Conservation (phyloP, 2,329 filamentous ascomycete species). For the Teratosphaeria viscida region DNA sequence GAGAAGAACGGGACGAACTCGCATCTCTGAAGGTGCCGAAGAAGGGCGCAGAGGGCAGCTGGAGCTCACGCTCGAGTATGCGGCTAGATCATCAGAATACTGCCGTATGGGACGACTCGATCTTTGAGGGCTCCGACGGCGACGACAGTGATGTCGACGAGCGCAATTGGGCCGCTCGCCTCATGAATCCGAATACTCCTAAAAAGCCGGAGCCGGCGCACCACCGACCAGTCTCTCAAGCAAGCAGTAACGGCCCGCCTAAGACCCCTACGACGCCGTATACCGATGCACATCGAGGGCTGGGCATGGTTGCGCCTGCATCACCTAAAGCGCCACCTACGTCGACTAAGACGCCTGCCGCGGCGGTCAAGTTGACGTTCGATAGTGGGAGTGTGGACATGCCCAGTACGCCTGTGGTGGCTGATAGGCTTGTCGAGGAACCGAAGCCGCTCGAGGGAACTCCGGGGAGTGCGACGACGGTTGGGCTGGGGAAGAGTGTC, state of each 20-base stretch:
- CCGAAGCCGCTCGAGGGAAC: constrained; percentile 12
- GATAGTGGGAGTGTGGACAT: constrained; percentile 2
- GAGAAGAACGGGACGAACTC: constrained; percentile 35
- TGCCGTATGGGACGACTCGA: constrained; percentile 39
- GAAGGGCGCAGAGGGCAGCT: constrained; percentile 16
- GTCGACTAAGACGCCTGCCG: constrained; percentile 2
- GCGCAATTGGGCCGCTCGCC: constrained; percentile 17
- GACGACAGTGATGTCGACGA: constrained; percentile 35
- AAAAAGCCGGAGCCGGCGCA: constrained; percentile 16
- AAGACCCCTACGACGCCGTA: constrained; percentile 6
- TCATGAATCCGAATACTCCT: constrained; percentile 19
- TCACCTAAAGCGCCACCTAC: background rate
- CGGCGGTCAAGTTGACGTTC: background rate
- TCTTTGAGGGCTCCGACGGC: constrained; percentile 37
- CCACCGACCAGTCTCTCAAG: constrained; percentile 2
- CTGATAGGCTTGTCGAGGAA: constrained; percentile 16
- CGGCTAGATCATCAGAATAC: constrained; percentile 27
- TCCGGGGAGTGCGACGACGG: constrained; percentile 11
- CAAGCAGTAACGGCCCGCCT: background rate
- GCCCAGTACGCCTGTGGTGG: constrained; percentile 10
- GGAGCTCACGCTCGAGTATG: constrained; percentile 9
- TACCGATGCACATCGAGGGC: constrained; percentile 29
- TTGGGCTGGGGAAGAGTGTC: constrained; percentile 21
- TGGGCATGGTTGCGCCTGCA: constrained; percentile 19
- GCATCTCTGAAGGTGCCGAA: constrained; percentile 28